Conservation (phyloP, 108 stramenopile genomes). For the Pseudonitzschia pungens region DNA sequence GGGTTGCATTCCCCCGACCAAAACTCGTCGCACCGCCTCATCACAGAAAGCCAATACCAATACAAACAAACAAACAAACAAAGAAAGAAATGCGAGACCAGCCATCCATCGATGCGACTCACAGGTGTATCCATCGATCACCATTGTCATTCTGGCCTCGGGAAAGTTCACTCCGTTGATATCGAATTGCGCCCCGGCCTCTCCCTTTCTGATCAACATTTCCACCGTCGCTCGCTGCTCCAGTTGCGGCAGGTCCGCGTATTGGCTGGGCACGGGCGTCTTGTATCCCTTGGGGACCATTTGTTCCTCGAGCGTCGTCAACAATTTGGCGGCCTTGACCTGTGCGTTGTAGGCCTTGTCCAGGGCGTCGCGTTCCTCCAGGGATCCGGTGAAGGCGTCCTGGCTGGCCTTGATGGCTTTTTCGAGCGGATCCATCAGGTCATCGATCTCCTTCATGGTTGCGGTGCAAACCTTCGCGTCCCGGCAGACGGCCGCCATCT, state of each 20-base stretch:
- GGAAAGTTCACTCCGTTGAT: slow-evolving; percentile 79
- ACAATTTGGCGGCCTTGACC: slow-evolving; percentile 48
- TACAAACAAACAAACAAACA: no score
- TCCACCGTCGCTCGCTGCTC: slow-evolving; percentile 88
- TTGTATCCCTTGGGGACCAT: slow-evolving; percentile 87
- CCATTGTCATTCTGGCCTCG: slow-evolving; percentile 87
- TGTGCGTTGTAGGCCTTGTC: slow-evolving; percentile 84
- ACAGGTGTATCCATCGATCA: slow-evolving; percentile 92
- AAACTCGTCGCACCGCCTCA: no score
- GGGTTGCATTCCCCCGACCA: no score
- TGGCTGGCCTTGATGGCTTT: slow-evolving; percentile 53
- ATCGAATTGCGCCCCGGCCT: slow-evolving; percentile 73
- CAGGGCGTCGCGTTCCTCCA: slow-evolving; percentile 81
- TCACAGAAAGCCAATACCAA: no score
- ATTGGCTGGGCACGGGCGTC: slow-evolving; percentile 81
- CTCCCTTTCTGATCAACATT: slow-evolving; percentile 82
- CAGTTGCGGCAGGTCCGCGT: slow-evolving; percentile 85
- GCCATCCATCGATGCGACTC: slow-evolving; percentile 1
- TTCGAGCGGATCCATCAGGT: slow-evolving; percentile 56
- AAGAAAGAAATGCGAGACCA: not conserved
- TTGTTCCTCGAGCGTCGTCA: slow-evolving; percentile 84
- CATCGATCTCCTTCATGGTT: slow-evolving; percentile 49
- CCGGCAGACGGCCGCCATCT: slow-evolving; percentile 67
- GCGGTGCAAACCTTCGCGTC: slow-evolving; percentile 50
- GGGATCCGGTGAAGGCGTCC: slow-evolving; percentile 69